Base-by-base conservation (phyloP, 208 protist species). In the Leishmania lainsoni region DNA sequence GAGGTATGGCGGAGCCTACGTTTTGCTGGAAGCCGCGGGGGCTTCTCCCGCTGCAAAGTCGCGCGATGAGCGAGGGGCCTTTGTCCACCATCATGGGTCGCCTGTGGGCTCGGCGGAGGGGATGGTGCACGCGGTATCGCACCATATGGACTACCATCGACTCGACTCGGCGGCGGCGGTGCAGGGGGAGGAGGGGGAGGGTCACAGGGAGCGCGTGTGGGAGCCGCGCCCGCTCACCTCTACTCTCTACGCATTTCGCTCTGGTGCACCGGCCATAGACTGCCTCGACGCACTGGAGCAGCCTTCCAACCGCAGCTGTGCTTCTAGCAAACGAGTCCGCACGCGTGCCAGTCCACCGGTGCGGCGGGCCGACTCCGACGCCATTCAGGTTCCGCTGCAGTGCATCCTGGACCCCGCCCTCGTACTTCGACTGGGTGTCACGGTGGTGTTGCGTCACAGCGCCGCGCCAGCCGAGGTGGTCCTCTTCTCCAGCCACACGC, bases 371-470 rank as follows among this genome's bases (percentile, higher is more conserved):
- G 75, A 79, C 63, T 26, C 75, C 0, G 75, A 79, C 61, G 59
- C 71, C n/a, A 70, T 79, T 32, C 35, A 48, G 32, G 59, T 35
- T n/a, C 75, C 75, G 32, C 29, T 79, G 22, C 75, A 56, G 75
- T 52, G 75, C 59, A 39, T 79, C n/a, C 75, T 79, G 8, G 61
- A 79, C 58, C 75, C 75, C 8, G 61, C 75, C 26, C 54, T 68
- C 16, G 5, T 79, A 2, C n/a, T 79, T 8, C 58, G 75, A 22
- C 61, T 79, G 2, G 45, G 48, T 35, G 75, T 79, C 22, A 39
- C 61, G 22, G 61, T 79, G 75, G 75, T 79, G 45, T 35, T 79
- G 75, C 75, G 75, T 26, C 75, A 79, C 75, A 79, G 75, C 75
- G 59, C 75, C n/a, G 61, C 75, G 39, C 75, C 75, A 14, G 75